Evolutionary conservation across 768 basidiomycete genomes (phyloP), one percentile per base, ranked within the genome.

Genomic region (Pleurotus tuber-regium): DNA sequence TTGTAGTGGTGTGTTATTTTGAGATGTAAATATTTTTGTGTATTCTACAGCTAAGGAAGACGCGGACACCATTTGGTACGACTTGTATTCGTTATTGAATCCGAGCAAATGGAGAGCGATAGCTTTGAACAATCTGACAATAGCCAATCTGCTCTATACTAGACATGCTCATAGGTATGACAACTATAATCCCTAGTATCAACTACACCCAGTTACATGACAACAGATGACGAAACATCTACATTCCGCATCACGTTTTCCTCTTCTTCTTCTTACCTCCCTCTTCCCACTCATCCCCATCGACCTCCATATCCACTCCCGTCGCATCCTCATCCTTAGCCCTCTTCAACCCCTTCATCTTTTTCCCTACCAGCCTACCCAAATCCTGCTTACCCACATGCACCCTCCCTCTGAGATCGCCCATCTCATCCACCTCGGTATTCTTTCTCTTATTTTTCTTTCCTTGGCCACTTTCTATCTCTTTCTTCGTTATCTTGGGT

Each of bases 341-440:
- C 28, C 65, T 63, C 64, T 85, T 89, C 56, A 99, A 68, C 8
- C 92, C 96, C 73, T 97, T 98, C 92, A 98, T 96, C 78, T 97
- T 97, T 63, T 93, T 79, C 52, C 86, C 86, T 77, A 97, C 93
- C 69, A 98, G 61, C 72, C 80, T 89, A 57, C 68, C 70, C 60
- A 99, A 66, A 70, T 98, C 92, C 73, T 99, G 96, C 67, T 83
- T 91, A 53, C 73, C 89, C 51, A 98, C 69, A 68, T 98, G 95
- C 24, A 99, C 82, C 53, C 84, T 78, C 38, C 95, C 97, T 61
- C 96, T 80, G 69, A 94, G 67, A 65, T 99, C 92, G 51, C 97
- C 97, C 96, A 98, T 97, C 68, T 91, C 92, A 74, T 99, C 96
- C 61, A 93, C 90, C 73, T 93, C 92, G 69, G 92, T 64, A 64